Base-by-base conservation (phyloP, 495 filamentous ascomycete genomes). In the Daldinia childiae region DNA sequence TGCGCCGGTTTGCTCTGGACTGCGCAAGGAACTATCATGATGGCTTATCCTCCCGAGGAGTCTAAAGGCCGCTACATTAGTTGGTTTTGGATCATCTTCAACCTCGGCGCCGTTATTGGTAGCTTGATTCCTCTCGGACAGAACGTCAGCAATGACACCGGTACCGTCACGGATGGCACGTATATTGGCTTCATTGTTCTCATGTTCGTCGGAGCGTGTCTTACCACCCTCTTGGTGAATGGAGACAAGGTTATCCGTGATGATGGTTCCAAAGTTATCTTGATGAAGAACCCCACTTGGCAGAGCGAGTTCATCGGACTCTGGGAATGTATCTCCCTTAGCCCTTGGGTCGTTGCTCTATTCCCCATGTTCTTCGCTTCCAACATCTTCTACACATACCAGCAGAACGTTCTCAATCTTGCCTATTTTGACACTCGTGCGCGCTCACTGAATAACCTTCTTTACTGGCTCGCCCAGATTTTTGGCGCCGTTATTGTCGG, bases 61-160 rank as follows among this genome's bases (percentile, higher is more conserved):
- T 83, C 88, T 54, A 98, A 98, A 82, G 94, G 94, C 43, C 88
- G 91, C 48, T 98, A 92, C 76, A 97, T 97, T 75, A 91, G 91
- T 43, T 87, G 89, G 78, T 97, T 98, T 80, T 98, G 94, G 94
- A 88, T 92, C 61, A 97, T 98, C 73, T 98, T 97, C 85, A 98
- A 98, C 79, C 78, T 93, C 34, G 94, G 95, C 68, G 94, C 89
- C 74, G 94, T 97, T 62, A 93, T 97, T 82, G 95, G 95, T 30
- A 89, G 90, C 66, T 84, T 97, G 82, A 89, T 95, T 58, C 92
- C 91, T 15, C 90, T 97, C 27, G 93, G 87, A 19, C 88, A 94
- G 77, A 95, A 94, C 79, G 86, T 94, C 74, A 82, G 94, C 79
- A 80, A 82, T 54, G 85, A 74, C 4, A 83, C 84, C 62, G 85